phyloP scores from a whole-genome alignment of 176 grass and related monocot genomes.

The Carex myosuroides region DNA sequence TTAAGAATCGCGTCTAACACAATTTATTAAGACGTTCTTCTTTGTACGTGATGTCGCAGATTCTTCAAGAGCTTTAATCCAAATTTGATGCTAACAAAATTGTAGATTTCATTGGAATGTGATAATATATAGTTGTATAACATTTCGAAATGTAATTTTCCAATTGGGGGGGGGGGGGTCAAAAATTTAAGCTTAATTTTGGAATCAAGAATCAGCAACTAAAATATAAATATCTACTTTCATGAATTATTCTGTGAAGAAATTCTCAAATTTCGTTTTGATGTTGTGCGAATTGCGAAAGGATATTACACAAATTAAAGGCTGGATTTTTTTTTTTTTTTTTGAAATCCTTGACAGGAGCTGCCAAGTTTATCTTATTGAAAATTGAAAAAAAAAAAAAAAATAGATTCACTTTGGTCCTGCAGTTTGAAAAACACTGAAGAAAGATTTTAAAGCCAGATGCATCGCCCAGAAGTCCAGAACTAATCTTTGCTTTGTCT shows the following conservation, averaged over 20 bases:
- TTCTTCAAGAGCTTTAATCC: neutral
- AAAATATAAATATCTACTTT: neutral
- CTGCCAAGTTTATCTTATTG: too few relatives aligned
- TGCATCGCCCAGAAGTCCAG: neutral
- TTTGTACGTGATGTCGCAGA: too few relatives aligned
- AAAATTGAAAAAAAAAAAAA: neutral
- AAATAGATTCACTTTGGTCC: neutral
- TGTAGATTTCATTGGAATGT: neutral
- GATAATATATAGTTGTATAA: neutral
- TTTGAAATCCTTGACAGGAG: too few relatives aligned
- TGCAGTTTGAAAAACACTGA: neutral
- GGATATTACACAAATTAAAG: neutral
- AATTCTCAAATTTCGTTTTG: neutral
- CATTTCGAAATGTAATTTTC: neutral
- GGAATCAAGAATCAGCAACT: neutral
- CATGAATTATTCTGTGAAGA: neutral
- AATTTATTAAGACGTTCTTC: too few relatives aligned
- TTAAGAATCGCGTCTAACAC: too few relatives aligned
- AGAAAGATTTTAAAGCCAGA: too few relatives aligned
- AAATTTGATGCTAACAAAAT: neutral
- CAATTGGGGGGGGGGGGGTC: neutral
- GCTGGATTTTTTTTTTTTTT: neutral
- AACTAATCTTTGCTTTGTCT: neutral
- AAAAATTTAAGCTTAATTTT: neutral
- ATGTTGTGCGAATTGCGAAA: neutral